Evolutionary conservation across 495 filamentous ascomycete genomes (phyloP), one percentile per base, ranked within the genome.

Genomic region (Penicillium robsamsonii): DNA sequence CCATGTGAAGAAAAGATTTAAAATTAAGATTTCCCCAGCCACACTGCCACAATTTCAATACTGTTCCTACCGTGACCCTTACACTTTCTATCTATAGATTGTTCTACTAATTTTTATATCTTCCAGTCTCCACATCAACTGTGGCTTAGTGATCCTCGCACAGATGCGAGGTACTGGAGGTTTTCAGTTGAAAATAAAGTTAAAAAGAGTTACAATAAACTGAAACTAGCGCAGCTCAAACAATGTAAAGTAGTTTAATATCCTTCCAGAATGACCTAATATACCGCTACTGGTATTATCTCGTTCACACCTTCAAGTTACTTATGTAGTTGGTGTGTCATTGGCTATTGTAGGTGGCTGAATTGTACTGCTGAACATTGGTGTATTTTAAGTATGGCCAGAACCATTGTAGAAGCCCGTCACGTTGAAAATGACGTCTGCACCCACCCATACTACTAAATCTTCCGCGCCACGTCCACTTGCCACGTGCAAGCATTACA

Each of bases 1-100:
- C 35, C 56, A 59, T 49, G 60, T 56, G 56, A 55, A 46, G 46
- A 54, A 53, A 25, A 38, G 24, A 33, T 1, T 22, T 6, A 35
- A 17, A 18, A 27, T 18, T 15, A 18, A 44, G 45, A 50, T 15
- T 48, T 1, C 24, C 40, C 41, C 57, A 60, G 57, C 57, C 53
- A 60, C 56, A 51, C 27, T 47, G 12, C 53, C 18, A 46, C 46
- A 47, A 8, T 17, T 8, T 17, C 35, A 17, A 7, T 27, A 27
- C 6, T 4, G 25, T n/a, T 38, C n/a, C 15, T n/a, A 31, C 20
- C 7, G 25, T 40, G 33, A 40, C 35, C 33, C 13, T 27, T 41
- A 50, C 48, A 40, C 27, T 49, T 25, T 49, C 44, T 46, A 46
- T 46, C n/a, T 10, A 22, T 45, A 45, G 18, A 5, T 7, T 6